Percentiles rank a stretch among this genome's conserved stretches.
These are phyloP conservation scores for Hymenoscyphus repandus DNA, from an alignment of 2,329 filamentous ascomycete species.

Conservation along the genomic window DNA sequence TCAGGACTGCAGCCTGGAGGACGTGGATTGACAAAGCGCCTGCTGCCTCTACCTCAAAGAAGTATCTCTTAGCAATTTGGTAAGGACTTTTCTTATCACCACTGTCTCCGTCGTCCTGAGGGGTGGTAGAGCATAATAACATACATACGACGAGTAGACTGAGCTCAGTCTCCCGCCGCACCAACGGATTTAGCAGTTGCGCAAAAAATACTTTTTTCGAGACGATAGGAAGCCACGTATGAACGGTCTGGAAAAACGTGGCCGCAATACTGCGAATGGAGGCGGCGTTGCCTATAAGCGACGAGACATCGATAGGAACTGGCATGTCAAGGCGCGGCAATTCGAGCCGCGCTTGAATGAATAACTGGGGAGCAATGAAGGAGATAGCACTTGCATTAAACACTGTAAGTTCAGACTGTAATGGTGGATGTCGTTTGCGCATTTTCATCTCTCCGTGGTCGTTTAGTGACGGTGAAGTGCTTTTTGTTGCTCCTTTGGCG, in stretches of 20 bases:
- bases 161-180: conserved; percentile 16
- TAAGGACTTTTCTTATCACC: conserved; percentile 16
- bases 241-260: conserved; percentile 9
- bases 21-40: conserved; percentile 26
- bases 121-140: conserved; percentile 20
- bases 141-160: conserved; percentile 13
- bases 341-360: background rate
- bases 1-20: conserved; percentile 30
- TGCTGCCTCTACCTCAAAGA: conserved; percentile 22
- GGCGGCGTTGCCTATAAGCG: too few relatives aligned
- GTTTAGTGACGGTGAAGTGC: too few relatives aligned
- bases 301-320: conserved; percentile 11
- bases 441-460: too few relatives aligned
- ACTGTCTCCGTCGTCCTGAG: too few relatives aligned
- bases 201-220: conserved; percentile 21
- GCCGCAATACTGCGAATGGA: too few relatives aligned
- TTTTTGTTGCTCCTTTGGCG: background rate
- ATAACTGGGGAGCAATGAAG: conserved; percentile 2
- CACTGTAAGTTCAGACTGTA: too few relatives aligned
- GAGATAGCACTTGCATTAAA: background rate
- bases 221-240: conserved; percentile 24
- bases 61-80: conserved; percentile 26
- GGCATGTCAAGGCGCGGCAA: background rate
- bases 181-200: conserved; percentile 15
- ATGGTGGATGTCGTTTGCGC: too few relatives aligned